Conservation (phyloP, 1,284 basidiomycete genomes). For the Schizopora paradoxa region DNA sequence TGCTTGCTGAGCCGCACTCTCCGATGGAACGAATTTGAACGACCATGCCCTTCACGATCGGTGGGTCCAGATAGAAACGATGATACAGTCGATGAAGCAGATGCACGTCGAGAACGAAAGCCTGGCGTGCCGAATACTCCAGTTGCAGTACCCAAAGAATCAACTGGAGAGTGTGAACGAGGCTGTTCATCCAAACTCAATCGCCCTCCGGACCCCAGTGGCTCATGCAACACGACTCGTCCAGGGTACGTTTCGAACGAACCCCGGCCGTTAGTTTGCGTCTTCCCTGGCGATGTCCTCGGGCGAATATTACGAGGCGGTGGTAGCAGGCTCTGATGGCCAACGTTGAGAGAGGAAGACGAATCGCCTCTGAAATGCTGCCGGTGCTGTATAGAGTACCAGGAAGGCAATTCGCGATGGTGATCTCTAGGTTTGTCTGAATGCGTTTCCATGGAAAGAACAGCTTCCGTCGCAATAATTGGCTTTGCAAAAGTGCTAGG, state of each 20-base stretch:
- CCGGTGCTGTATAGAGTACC: slow-evolving; percentile 14
- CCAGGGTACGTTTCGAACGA: no score
- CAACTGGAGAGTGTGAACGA: slow-evolving; percentile 10
- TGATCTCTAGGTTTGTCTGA: slow-evolving; percentile 10
- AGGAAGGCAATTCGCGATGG: slow-evolving; percentile 12
- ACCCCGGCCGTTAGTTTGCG: no score
- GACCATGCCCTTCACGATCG: slow-evolving; percentile 34
- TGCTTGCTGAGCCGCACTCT: slow-evolving; percentile 39
- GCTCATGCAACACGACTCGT: no score
- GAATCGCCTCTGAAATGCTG: slow-evolving; percentile 13
- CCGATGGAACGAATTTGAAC: slow-evolving; percentile 37
- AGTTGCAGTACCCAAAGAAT: slow-evolving; percentile 14
- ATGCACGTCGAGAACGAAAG: slow-evolving; percentile 38
- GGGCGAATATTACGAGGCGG: slow-evolving; percentile 52
- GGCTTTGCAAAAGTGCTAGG: slow-evolving; percentile 1
- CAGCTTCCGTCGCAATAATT: slow-evolving; percentile 6
- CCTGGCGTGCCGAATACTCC: slow-evolving; percentile 36
- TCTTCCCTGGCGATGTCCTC: slow-evolving; percentile 39
- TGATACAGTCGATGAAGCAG: slow-evolving; percentile 46
- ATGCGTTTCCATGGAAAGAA: slow-evolving; percentile 13
- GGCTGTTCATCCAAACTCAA: slow-evolving; percentile 13
- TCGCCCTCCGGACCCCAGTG: slow-evolving; percentile 7
- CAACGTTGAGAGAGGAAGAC: slow-evolving; percentile 30
- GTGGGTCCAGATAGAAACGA: slow-evolving; percentile 38
- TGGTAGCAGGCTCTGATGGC: slow-evolving; percentile 52